Evolutionary conservation across 345 rosid species (phyloP).

Genomic region (Erysimum cheiranthoides): DNA sequence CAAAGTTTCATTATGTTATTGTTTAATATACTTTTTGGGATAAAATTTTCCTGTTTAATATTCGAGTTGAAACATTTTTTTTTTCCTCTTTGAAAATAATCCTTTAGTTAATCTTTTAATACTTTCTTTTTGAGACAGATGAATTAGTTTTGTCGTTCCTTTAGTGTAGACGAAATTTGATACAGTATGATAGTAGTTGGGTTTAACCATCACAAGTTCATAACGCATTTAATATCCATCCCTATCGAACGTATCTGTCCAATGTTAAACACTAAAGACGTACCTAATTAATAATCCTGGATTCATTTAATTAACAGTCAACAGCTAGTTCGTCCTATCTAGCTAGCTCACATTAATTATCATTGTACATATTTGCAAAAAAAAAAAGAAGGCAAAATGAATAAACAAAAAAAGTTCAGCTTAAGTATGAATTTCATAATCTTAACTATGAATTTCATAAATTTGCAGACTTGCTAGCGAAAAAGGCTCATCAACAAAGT

Average conservation of each 20-base stretch:
- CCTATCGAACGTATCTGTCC: background rate
- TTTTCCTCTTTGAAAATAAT: too few species aligned
- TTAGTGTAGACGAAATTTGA: background rate
- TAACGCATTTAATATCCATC: background rate
- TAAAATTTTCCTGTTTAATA: background rate
- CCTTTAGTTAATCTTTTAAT: background rate
- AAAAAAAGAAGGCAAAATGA: background rate
- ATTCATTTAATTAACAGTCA: background rate
- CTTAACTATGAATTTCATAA: too few species aligned
- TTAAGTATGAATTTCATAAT: too few species aligned
- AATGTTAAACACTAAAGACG: background rate
- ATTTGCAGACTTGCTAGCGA: too few species aligned
- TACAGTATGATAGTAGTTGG: background rate
- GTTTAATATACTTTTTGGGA: too few species aligned
- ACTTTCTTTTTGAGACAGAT: too few species aligned
- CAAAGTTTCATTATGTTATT: background rate
- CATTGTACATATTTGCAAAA: background rate
- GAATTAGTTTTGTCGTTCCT: too few species aligned
- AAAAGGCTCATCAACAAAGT: too few species aligned
- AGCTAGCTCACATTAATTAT: constrained; percentile 16
- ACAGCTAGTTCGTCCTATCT: constrained; percentile 18
- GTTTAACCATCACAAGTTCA: background rate
- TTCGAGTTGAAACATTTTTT: background rate
- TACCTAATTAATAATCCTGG: background rate
- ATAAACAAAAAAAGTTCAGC: background rate